Evolutionary conservation across 768 basidiomycete genomes (phyloP).

Genomic region (Lactarius trivialis): DNA sequence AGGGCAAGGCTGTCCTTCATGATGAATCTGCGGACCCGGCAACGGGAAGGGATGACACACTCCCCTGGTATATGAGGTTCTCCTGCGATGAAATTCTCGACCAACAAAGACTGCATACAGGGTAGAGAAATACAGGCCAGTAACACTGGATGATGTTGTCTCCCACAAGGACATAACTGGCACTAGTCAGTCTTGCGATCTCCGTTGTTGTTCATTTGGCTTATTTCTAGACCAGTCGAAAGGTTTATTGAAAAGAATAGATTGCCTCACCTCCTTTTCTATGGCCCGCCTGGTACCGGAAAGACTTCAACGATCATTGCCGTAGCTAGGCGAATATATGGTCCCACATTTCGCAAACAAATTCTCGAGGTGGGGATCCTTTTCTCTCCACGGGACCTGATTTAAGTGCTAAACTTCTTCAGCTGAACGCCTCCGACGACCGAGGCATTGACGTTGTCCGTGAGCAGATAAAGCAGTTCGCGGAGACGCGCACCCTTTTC

Average conservation of each 20-base stretch:
- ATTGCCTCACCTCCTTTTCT: slow-evolving; percentile 91
- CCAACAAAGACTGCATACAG: slow-evolving; percentile 29
- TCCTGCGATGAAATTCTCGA: slow-evolving; percentile 2
- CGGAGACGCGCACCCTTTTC: slow-evolving; percentile 87
- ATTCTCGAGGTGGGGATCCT: slow-evolving; percentile 74
- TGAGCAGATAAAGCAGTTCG: slow-evolving; percentile 98
- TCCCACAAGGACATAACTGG: slow-evolving; percentile 93
- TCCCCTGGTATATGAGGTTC: slow-evolving; percentile 67
- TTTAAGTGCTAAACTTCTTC: slow-evolving; percentile 8
- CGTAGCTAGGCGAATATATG: slow-evolving; percentile 92
- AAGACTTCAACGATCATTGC: slow-evolving; percentile 98
- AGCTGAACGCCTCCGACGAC: slow-evolving; percentile 98
- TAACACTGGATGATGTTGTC: slow-evolving; percentile 87
- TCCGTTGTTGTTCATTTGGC: not conserved
- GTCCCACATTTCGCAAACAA: slow-evolving; percentile 76
- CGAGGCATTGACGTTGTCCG: slow-evolving; percentile 98
- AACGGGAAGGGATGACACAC: slow-evolving; percentile 48
- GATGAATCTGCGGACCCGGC: slow-evolving; percentile 26
- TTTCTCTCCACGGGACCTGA: not conserved
- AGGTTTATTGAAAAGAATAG: slow-evolving; percentile 94
- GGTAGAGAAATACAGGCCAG: slow-evolving; percentile 98
- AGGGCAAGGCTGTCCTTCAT: slow-evolving; percentile 53
- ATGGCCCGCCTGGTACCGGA: slow-evolving; percentile 97
- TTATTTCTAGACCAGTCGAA: slow-evolving; percentile 55
- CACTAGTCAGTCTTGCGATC: slow-evolving; percentile 60